Conservation (phyloP, 768 basidiomycete species). For the Naematelia encephala region DNA sequence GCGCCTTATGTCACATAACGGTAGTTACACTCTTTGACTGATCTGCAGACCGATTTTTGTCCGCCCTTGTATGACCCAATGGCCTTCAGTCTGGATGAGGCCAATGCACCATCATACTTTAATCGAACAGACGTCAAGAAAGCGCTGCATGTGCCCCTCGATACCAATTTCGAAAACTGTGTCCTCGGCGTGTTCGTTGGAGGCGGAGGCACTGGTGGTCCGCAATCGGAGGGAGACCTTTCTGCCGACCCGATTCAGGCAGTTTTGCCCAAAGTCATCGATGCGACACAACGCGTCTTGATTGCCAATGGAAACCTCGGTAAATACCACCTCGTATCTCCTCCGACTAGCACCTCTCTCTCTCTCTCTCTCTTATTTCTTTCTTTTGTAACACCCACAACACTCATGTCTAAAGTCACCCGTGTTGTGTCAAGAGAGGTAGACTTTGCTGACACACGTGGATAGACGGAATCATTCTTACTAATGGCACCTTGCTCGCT, state of each 20-base stretch:
- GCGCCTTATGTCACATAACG: too few relatives aligned
- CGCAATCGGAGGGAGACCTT: not conserved
- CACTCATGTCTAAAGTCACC: too few relatives aligned
- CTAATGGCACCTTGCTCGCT: not conserved
- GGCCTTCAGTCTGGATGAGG: not conserved
- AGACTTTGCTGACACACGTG: not conserved
- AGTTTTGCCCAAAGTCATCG: not conserved
- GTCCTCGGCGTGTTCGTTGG: not conserved
- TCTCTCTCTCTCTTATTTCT: not conserved
- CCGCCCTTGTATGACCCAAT: slow-evolving; percentile 3
- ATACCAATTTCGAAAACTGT: slow-evolving; percentile 1
- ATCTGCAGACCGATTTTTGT: not conserved
- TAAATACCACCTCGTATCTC: too few relatives aligned
- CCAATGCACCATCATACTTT: slow-evolving; percentile 1
- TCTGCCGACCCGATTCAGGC: slow-evolving; percentile 5
- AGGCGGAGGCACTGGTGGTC: slow-evolving; percentile 1
- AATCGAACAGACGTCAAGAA: slow-evolving; percentile 5
- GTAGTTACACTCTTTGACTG: too few relatives aligned
- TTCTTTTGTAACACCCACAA: too few relatives aligned
- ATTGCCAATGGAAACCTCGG: not conserved
- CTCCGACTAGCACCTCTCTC: not conserved
- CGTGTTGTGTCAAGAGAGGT: too few relatives aligned
- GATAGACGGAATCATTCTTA: slow-evolving; percentile 4
- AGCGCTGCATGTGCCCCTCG: slow-evolving; percentile 3
- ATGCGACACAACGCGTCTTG: not conserved